These are phyloP conservation scores for Sarocladium oryzae DNA, from an alignment of 2,329 filamentous ascomycete genomes.

Conservation along the genomic window DNA sequence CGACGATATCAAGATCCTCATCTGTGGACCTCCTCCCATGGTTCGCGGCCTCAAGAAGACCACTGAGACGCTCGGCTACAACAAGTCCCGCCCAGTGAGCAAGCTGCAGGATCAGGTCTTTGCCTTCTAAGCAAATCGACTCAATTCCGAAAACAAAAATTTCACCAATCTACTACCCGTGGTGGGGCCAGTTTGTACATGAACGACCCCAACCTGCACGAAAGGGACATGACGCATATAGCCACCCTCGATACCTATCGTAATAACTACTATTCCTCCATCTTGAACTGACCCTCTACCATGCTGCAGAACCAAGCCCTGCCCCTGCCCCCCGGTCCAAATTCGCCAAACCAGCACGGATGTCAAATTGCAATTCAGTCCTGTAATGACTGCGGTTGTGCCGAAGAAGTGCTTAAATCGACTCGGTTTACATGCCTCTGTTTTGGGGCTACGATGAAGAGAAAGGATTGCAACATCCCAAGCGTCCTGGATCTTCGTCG, in stretches of 20 bases:
- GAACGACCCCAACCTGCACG: not conserved
- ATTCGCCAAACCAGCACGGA: too few relatives aligned
- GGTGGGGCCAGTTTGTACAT: too few relatives aligned
- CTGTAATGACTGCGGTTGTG: conserved; percentile 83
- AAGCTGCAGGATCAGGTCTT: conserved; percentile 98
- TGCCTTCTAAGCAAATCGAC: conserved; percentile 55
- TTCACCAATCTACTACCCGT: too few relatives aligned
- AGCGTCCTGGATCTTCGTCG: not conserved
- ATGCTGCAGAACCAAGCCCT: too few relatives aligned
- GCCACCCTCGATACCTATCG: not conserved
- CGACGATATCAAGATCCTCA: conserved; percentile 82
- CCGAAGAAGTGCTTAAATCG: conserved; percentile 97
- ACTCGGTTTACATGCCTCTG: conserved; percentile 23
- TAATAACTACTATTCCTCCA: not conserved
- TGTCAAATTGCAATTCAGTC: conserved; percentile 99
- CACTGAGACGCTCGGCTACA: conserved; percentile 79
- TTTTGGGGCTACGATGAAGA: not conserved
- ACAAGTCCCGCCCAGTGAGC: conserved; percentile 90
- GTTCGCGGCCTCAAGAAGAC: conserved; percentile 95
- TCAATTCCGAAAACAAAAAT: not conserved
- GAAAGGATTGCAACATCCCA: not conserved
- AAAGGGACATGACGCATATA: conserved; percentile 6
- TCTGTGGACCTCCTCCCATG: conserved; percentile 97
- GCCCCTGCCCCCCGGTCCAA: too few relatives aligned
- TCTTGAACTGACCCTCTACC: not conserved